Conservation (phyloP, 805 yeast species). For the Priceomyces melissophilus region DNA sequence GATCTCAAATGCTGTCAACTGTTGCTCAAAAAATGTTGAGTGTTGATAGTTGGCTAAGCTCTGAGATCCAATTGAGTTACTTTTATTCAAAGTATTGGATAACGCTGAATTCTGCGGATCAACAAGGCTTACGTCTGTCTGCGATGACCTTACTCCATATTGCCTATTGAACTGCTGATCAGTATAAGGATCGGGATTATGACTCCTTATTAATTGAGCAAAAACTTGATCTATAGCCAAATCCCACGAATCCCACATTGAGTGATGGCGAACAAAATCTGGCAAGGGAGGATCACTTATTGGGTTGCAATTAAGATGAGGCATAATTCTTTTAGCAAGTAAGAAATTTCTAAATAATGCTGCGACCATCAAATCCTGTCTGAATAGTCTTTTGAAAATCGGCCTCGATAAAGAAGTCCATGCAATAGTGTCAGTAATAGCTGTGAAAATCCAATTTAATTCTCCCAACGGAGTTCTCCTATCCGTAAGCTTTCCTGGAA, state of each 20-base stretch:
- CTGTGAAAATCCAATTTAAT: conserved; percentile 95
- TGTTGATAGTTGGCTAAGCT: conserved; percentile 64
- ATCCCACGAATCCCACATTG: conserved; percentile 99
- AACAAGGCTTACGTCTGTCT: conserved; percentile 14
- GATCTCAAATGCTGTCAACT: conserved; percentile 90
- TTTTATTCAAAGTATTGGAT: neutral
- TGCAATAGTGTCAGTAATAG: conserved; percentile 96
- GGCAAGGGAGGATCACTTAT: conserved; percentile 92
- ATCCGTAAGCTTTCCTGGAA: conserved; percentile 90
- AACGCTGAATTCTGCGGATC: conserved; percentile 11
- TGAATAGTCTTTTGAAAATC: conserved; percentile 79
- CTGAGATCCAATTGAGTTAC: conserved; percentile 8
- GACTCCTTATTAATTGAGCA: conserved; percentile 56
- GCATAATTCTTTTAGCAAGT: conserved; percentile 90
- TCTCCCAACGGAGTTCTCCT: conserved; percentile 95
- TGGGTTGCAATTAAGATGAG: conserved; percentile 89
- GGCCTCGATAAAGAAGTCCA: conserved; percentile 92
- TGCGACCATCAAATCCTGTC: conserved; percentile 96
- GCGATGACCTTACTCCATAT: conserved; percentile 26
- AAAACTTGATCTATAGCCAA: conserved; percentile 92
- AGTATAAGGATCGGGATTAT: conserved; percentile 15
- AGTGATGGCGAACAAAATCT: conserved; percentile 70
- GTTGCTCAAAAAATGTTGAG: conserved; percentile 93
- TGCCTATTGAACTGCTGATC: conserved; percentile 4
- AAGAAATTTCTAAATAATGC: conserved; percentile 91